phyloP scores from a whole-genome alignment of 345 rosid species.

The Hypericum perforatum region DNA sequence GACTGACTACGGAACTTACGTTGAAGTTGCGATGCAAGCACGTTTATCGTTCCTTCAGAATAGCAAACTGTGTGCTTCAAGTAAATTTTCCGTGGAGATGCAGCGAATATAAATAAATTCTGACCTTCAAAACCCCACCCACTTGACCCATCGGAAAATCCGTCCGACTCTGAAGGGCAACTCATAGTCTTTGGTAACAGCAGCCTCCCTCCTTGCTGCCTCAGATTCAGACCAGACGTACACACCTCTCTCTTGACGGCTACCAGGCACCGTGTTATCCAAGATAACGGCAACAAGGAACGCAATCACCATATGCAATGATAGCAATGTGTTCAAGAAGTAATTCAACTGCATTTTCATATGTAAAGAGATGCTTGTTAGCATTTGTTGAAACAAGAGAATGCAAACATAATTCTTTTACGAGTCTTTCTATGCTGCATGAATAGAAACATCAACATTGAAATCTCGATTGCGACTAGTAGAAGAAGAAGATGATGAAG shows the following conservation, averaged over 20 bases:
- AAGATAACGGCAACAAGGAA: slow-evolving; percentile 76
- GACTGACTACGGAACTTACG: slow-evolving; percentile 5
- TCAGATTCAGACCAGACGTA: slow-evolving; percentile 87
- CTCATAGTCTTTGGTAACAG: slow-evolving; percentile 72
- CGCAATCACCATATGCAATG: slow-evolving; percentile 77
- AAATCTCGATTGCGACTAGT: too few relatives aligned
- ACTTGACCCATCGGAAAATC: slow-evolving; percentile 88
- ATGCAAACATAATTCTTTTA: too few relatives aligned
- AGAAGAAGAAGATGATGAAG: too few relatives aligned
- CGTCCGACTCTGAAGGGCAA: slow-evolving; percentile 79
- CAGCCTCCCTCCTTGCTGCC: slow-evolving; percentile 80
- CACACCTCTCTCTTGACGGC: slow-evolving; percentile 82
- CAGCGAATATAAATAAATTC: background rate
- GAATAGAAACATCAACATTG: too few relatives aligned
- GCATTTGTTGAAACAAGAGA: too few relatives aligned
- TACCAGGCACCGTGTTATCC: slow-evolving; percentile 94
- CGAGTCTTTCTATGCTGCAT: too few relatives aligned
- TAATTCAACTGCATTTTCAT: slow-evolving; percentile 61
- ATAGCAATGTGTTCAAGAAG: slow-evolving; percentile 68
- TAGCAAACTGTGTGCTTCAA: too few relatives aligned
- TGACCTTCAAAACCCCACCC: slow-evolving; percentile 73
- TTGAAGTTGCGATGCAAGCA: slow-evolving; percentile 8
- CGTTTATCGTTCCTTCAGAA: slow-evolving; percentile 1
- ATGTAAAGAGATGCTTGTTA: too few relatives aligned
- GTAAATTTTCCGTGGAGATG: background rate